These are phyloP conservation scores for Penicillium odoratum DNA, from an alignment of 495 filamentous ascomycete species.

Conservation along the genomic window DNA sequence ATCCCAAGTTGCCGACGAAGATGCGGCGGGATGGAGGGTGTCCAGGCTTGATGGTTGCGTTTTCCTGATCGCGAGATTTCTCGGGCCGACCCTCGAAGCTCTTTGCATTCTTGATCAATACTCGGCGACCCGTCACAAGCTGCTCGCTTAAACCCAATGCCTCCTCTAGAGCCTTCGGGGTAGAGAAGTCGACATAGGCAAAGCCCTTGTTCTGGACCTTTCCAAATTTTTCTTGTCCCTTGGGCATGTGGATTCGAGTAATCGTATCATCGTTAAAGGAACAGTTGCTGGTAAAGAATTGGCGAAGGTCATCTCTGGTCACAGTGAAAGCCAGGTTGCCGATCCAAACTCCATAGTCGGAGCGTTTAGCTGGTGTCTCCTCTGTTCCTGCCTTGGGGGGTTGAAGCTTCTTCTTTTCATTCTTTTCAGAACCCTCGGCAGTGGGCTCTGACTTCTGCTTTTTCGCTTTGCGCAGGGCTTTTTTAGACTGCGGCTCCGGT, in stretches of 20 bases:
- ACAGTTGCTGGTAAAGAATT: slow-evolving; percentile 72
- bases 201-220: slow-evolving; percentile 80
- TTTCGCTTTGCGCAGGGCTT: slow-evolving; percentile 76
- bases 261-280: slow-evolving; percentile 66
- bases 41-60: slow-evolving; percentile 36
- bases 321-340: slow-evolving; percentile 86
- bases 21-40: slow-evolving; percentile 72
- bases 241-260: slow-evolving; percentile 81
- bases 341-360: slow-evolving; percentile 88
- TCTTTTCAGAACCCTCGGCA: slow-evolving; percentile 27
- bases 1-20: slow-evolving; percentile 90
- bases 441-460: slow-evolving; percentile 55
- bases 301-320: slow-evolving; percentile 67
- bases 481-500: slow-evolving; percentile 93
- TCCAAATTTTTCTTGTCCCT: slow-evolving; percentile 41
- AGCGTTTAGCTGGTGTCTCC: slow-evolving; percentile 55
- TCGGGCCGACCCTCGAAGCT: slow-evolving; percentile 78
- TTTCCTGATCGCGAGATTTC: slow-evolving; percentile 50
- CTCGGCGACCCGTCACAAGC: slow-evolving; percentile 67
- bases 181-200: slow-evolving; percentile 90
- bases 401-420: slow-evolving; percentile 25
- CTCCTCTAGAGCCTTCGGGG: slow-evolving; percentile 60
- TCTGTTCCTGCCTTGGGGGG: slow-evolving; percentile 29
- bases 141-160: slow-evolving; percentile 81
- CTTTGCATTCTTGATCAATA: slow-evolving; percentile 89